Base-by-base conservation (phyloP, 768 basidiomycete genomes). In the Podaxis sp. region DNA sequence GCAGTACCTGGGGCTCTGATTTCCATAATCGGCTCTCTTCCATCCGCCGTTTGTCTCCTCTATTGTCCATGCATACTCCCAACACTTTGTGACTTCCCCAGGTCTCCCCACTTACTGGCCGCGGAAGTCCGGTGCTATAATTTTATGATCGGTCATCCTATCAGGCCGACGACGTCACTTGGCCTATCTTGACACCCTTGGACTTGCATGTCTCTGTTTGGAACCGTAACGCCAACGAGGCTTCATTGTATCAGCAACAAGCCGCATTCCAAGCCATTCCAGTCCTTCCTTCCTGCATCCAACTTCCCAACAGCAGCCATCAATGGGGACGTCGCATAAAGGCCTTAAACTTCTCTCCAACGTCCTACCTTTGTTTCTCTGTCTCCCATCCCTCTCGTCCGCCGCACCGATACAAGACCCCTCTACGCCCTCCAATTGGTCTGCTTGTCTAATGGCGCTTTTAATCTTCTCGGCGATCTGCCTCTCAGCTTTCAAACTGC, bases 361-460 rank as follows among this genome's bases (percentile, higher is more conserved):
- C 37, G 9, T 24, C 8, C 46, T 62, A 5, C 22, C 36, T 27
- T 6, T 25, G n/a, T 17, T 55, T 38, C 36, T 62, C 36, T 50
- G 24, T 24, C 24, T 62, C 17, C 24, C 47, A 19, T 9, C 43
- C 43, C 17, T 38, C 22, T 56, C 54, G 8, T 17, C 33, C 4
- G 61, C 61, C 4, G 61, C 54, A 17, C 61, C 61, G n/a, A 56
- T 62, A 19, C 33, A 25, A 47, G 61, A 51, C 22, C 49, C 61
- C 46, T 55, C 61, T 7, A 40, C 54, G n/a, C n/a, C 61, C 17
- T 56, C 54, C 8, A 50, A n/a, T 56, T 62, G 61, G 61, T 24
- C 50, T 33, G 55, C 55, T n/a, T 62, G 53, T 50, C 24, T 56
- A 53, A 27, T 38, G 8, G 36, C 41, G 17, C 60, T 61, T 4